Conservation (phyloP, 2,329 filamentous ascomycete species). For the Arthrobotrys sphaeroides region DNA sequence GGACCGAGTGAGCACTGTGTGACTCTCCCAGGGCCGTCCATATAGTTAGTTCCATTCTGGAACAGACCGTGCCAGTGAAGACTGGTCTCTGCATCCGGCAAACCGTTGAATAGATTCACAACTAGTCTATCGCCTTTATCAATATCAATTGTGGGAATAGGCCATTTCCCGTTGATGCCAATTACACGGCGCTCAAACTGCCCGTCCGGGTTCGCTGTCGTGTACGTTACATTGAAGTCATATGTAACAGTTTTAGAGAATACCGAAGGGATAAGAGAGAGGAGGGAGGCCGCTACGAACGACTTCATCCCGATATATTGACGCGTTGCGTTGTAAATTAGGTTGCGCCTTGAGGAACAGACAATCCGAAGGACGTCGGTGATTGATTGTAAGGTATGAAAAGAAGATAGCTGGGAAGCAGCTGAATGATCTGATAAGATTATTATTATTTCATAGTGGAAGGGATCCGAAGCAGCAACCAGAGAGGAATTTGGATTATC, state of each 20-base stretch:
- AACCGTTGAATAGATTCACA: slow-evolving; percentile 69
- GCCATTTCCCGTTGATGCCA: slow-evolving; percentile 81
- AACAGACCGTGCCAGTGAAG: slow-evolving; percentile 77
- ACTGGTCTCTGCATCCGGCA: slow-evolving; percentile 72
- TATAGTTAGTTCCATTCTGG: slow-evolving; percentile 73
- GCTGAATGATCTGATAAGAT: slow-evolving; percentile 54
- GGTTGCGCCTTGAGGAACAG: neutral
- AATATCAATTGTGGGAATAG: slow-evolving; percentile 73
- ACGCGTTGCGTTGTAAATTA: slow-evolving; percentile 35
- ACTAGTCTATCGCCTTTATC: slow-evolving; percentile 71
- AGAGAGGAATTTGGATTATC: slow-evolving; percentile 9
- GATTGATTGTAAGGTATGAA: slow-evolving; percentile 8
- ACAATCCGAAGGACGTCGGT: neutral
- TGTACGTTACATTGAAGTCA: slow-evolving; percentile 77
- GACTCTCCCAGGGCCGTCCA: slow-evolving; percentile 75
- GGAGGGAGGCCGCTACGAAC: slow-evolving; percentile 29
- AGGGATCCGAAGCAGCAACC: slow-evolving; percentile 13
- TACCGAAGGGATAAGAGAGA: slow-evolving; percentile 46
- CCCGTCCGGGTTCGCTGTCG: slow-evolving; percentile 76
- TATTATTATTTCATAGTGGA: slow-evolving; percentile 24
- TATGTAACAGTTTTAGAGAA: slow-evolving; percentile 65
- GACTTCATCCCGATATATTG: slow-evolving; percentile 33
- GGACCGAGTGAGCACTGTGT: slow-evolving; percentile 74
- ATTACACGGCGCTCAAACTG: slow-evolving; percentile 72
- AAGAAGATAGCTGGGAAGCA: slow-evolving; percentile 18